phyloP scores from a whole-genome alignment of 1,139 yeast species.

The Kurtzmaniella quercitrusa region DNA sequence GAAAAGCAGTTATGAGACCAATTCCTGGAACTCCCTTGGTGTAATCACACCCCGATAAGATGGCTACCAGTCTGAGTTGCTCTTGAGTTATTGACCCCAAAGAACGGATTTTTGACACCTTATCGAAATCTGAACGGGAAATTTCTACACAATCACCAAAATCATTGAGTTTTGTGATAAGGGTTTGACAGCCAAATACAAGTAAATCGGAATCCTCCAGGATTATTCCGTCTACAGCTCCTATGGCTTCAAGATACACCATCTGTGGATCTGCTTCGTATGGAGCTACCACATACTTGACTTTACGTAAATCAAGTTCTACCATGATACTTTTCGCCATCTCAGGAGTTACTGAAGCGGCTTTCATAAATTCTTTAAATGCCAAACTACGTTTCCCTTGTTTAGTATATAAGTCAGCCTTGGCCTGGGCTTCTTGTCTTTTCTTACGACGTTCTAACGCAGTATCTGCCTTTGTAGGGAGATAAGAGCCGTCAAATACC shows the following conservation, averaged over 20 bases:
- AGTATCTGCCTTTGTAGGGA: conserved; percentile 76
- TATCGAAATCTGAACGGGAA: conserved; percentile 46
- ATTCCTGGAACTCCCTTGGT: conserved; percentile 80
- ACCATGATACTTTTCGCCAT: conserved; percentile 88
- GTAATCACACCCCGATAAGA: conserved; percentile 93
- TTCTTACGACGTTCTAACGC: conserved; percentile 58
- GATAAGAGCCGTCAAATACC: conserved; percentile 89
- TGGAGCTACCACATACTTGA: conserved; percentile 88
- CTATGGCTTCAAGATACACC: conserved; percentile 78
- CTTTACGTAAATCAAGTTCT: conserved; percentile 53
- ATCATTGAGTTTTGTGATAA: conserved; percentile 80
- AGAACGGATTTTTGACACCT: conserved; percentile 42
- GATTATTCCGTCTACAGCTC: conserved; percentile 77
- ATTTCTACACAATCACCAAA: conserved; percentile 74
- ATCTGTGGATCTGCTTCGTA: conserved; percentile 98
- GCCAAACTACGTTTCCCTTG: conserved; percentile 60
- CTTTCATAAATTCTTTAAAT: conserved; percentile 65
- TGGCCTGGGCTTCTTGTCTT: conserved; percentile 53
- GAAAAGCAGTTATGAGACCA: conserved; percentile 77
- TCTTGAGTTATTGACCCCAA: conserved; percentile 45
- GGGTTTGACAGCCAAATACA: conserved; percentile 74
- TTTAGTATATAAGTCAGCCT: conserved; percentile 47
- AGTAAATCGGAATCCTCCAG: conserved; percentile 94
- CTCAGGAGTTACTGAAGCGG: conserved; percentile 83
- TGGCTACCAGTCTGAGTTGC: conserved; percentile 74